Percentiles rank a stretch among this genome's conserved stretches.
These are phyloP conservation scores for Fusarium paranaense DNA, from an alignment of 2,329 filamentous ascomycete genomes.

Conservation along the genomic window DNA sequence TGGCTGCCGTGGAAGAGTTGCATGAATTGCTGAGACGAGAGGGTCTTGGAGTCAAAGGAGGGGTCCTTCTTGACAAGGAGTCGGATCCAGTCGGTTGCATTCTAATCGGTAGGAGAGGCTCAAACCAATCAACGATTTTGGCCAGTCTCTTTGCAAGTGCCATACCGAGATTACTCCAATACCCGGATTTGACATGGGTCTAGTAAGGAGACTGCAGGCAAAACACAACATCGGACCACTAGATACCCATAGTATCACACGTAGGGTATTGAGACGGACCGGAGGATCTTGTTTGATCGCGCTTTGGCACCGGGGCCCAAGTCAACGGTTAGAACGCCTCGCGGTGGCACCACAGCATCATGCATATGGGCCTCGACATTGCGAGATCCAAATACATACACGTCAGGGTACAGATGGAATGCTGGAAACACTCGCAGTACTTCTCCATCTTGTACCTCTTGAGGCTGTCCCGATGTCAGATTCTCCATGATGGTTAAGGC, in stretches of 20 bases:
- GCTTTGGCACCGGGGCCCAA: background rate
- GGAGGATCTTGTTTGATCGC: background rate
- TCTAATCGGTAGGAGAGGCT: too few species aligned
- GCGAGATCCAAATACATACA: background rate
- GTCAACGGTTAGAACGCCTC: background rate
- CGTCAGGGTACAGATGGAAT: background rate
- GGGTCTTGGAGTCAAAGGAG: too few species aligned
- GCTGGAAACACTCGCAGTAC: background rate
- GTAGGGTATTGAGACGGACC: fast-evolving
- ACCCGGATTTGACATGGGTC: too few species aligned
- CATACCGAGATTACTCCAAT: too few species aligned
- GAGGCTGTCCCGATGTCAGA: background rate
- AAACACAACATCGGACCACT: too few species aligned
- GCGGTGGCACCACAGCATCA: background rate
- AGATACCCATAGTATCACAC: background rate
- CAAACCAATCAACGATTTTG: too few species aligned
- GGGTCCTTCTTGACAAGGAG: too few species aligned
- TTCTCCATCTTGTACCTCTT: background rate
- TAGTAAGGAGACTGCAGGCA: too few species aligned
- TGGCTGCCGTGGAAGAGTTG: too few species aligned
- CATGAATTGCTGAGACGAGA: too few species aligned
- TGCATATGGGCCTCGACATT: background rate
- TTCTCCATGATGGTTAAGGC: background rate
- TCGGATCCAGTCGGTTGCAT: too few species aligned
- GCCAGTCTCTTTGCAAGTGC: too few species aligned